Evolutionary conservation across 495 filamentous ascomycete species (phyloP), one percentile per base, ranked within the genome.

Genomic region (Annulohypoxylon bovei): DNA sequence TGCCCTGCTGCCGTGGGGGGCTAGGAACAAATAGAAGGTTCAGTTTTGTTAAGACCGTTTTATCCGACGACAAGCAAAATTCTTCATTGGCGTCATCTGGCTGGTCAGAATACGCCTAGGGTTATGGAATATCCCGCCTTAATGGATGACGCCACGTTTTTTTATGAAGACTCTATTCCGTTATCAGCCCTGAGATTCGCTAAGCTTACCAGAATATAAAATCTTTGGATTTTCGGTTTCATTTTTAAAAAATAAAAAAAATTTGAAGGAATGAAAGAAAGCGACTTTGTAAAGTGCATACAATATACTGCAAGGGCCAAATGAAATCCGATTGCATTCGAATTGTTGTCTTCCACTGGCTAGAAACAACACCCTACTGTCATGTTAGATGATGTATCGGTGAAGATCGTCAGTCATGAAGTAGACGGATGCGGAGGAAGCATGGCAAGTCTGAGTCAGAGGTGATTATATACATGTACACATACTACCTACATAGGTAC

Each of bases 41-140:
- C n/a, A 55, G 14, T 37, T 50, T 50, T 42, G 60, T 23, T 52
- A 52, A 3, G 46, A 25, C 47, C 60, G 47, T 49, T 35, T 49
- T 35, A 63, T 44, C 60, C 49, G 60, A 63, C 33, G 8, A 42
- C 32, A 44, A 53, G 30, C 60, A 40, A 44, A 49, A 58, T 54
- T 55, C 14, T 54, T 28, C 59, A 39, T 20, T 18, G n/a, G 58
- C 4, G 35, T 12, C 9, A 11, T 22, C 39, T 62, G 42, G 18
- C 58, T 35, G 58, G 30, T 30, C 18, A 62, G 42, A 62, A 39
- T 57, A 37, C 20, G 32, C 12, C 49, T 14, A 53, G 49, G 49
- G 32, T 53, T 18, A 57, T 57, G 16, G 32, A n/a, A 16, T 40
- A 25, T 32, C 14, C 53, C 53, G 33, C 12, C 30, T 40, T 57